A percentile compares a stretch with the other conserved stretches of the same genome.
These are phyloP conservation scores for Fusarium devonianum DNA, from an alignment of 2,329 filamentous ascomycete species.

Conservation along the genomic window DNA sequence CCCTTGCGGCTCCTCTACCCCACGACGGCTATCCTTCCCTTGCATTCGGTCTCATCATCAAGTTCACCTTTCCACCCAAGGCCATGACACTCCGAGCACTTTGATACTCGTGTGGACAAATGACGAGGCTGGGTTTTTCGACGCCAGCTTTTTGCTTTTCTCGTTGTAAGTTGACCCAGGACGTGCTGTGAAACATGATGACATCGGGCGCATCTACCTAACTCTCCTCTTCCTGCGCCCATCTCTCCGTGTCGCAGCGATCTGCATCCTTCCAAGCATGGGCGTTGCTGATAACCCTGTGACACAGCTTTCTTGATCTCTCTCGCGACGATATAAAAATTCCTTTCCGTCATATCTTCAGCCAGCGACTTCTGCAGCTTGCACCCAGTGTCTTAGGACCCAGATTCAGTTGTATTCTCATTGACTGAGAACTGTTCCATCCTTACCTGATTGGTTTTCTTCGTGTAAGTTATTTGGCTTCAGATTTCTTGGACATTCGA, in stretches of 20 bases:
- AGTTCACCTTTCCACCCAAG: constrained; percentile 16
- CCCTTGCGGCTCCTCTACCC: constrained; percentile 4
- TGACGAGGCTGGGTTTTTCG: constrained; percentile 23
- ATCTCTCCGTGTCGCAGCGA: constrained; percentile 5
- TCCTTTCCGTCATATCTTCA: too few relatives aligned
- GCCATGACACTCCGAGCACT: constrained; percentile 33
- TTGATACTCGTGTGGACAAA: constrained; percentile 26
- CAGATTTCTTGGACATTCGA: constrained; percentile 16
- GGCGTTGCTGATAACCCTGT: neutral
- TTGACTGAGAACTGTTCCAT: too few relatives aligned
- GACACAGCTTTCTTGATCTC: too few relatives aligned
- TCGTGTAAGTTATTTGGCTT: too few relatives aligned
- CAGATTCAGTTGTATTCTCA: too few relatives aligned
- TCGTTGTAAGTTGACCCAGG: constrained; percentile 33
- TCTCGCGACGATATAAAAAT: too few relatives aligned
- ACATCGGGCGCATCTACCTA: constrained; percentile 18
- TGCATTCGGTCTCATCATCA: constrained; percentile 8
- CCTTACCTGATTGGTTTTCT: too few relatives aligned
- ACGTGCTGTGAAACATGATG: constrained; percentile 19
- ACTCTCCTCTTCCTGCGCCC: constrained; percentile 10
- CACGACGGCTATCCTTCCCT: constrained; percentile 8
- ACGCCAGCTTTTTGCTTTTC: constrained; percentile 20
- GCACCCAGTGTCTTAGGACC: too few relatives aligned
- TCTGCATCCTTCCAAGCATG: neutral
- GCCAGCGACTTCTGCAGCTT: too few relatives aligned